These are phyloP conservation scores for Barnettozyma sucrosica DNA, from an alignment of 805 yeast genomes.

Conservation along the genomic window DNA sequence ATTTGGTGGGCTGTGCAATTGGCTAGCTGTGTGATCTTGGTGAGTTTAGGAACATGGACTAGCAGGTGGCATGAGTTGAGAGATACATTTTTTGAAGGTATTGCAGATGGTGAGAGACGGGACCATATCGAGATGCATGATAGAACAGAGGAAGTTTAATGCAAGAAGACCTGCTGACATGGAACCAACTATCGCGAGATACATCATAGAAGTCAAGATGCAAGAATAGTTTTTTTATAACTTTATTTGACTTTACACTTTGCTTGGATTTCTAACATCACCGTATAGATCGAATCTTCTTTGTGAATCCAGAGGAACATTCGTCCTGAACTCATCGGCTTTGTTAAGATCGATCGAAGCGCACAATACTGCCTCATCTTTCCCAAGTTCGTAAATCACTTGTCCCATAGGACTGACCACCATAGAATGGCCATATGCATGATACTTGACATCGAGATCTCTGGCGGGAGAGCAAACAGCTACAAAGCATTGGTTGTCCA, in stretches of 20 bases:
- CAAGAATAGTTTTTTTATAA: too few relatives aligned
- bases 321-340: constrained; percentile 48
- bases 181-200: not conserved
- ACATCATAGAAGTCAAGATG: too few relatives aligned
- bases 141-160: constrained; percentile 2
- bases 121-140: constrained; percentile 24
- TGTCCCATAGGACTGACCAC: constrained; percentile 60
- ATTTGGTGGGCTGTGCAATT: constrained; percentile 85
- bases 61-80: constrained; percentile 89
- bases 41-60: constrained; percentile 80
- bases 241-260: not conserved
- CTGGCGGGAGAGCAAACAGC: constrained; percentile 87
- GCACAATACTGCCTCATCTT: constrained; percentile 63
- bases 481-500: constrained; percentile 68
- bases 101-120: constrained; percentile 49
- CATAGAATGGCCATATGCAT: constrained; percentile 63
- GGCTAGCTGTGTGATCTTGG: constrained; percentile 60
- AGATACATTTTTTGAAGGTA: constrained; percentile 83
- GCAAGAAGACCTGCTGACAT: not conserved
- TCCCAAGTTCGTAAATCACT: constrained; percentile 65
- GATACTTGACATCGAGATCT: constrained; percentile 53
- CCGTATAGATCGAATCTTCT: constrained; percentile 54
- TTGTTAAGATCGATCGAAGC: constrained; percentile 59
- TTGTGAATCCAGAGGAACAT: constrained; percentile 62
- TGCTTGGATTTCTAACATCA: constrained; percentile 29